Evolutionary conservation across 768 basidiomycete genomes (phyloP), one percentile per base, ranked within the genome.

Genomic region (Cystobasidiopsis lactophilus): DNA sequence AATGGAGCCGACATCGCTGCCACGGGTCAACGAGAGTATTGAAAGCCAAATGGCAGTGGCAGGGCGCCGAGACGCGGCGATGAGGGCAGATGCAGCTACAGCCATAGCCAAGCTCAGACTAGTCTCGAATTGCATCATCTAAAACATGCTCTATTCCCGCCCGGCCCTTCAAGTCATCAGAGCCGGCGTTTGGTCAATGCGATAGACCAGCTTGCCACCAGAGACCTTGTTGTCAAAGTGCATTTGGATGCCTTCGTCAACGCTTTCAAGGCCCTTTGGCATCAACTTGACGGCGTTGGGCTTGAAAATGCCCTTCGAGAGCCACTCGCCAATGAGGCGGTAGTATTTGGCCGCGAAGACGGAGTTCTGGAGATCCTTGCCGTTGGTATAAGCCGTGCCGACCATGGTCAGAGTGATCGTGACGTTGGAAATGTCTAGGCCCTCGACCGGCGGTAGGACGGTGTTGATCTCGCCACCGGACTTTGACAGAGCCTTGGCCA

Each of bases 171-270:
- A 19, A 40, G n/a, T 35, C 51, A 26, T 24, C n/a, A 39, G 19
- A 26, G 33, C 7, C 33, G 33, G 33, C 33, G 33, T 62, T 21
- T 60, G 59, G 5, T 18, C 41, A 35, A 63, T 55, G 14, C 58
- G 39, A 47, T 56, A 62, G 7, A 63, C 62, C 3, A 62, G 49
- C 56, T 63, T 63, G 39, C 54, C 54, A 9, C 54, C 59, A 13
- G 31, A 51, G 11, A 60, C 62, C 27, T 60, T 57, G 14, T 52
- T 51, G 46, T 57, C 7, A 46, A 58, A 5, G 19, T 62, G 40
- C 29, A 55, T 38, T 31, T 60, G 33, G 40, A 63, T 19, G 0
- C 62, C 62, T 40, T 63, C 59, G 27, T 48, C 30, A 16, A 63
- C 60, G 13, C 59, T 57, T n/a, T 44, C 54, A 2, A 63, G 38